Evolutionary conservation across 1,284 basidiomycete species (phyloP), one percentile per base, ranked within the genome.

Genomic region (Rhizoctonia solani): DNA sequence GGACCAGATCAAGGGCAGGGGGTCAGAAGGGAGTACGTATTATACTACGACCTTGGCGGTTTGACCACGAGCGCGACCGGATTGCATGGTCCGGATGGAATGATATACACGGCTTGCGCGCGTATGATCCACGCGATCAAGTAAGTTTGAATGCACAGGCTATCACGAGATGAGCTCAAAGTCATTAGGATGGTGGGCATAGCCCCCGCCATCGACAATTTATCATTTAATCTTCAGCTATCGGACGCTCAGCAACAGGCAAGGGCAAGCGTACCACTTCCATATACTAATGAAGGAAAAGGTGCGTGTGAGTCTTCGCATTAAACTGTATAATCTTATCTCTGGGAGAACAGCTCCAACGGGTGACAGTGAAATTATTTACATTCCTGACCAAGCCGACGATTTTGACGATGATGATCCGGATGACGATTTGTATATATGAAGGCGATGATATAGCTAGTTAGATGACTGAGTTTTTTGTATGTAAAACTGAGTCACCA

Each of bases 321-420:
- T 54, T 65, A 19, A 69, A 55, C 6, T 21, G 63, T 2, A 11
- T 50, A 34, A 27, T 16, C 72, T 30, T 74, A 78, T 13, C 82
- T 82, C 67, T 78, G 66, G 16, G 58, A 42, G 44, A 13, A 41
- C 66, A 70, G 27, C 25, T 53, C 37, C 29, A 50, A 42, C 67
- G 30, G 55, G 65, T 63, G 46, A 65, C 59, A 79, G 78, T 6
- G 78, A 79, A 14, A 87, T 87, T 39, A 75, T 83, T 63, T 94
- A 93, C 70, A 89, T 92, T 72, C 91, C 92, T 16, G 92, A 93
- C 74, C 92, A 90, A 19, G 92, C 89, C 34, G 92, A 94, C 73
- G 92, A 94, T 72, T 83, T 93, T 54, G 92, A 94, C 72, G 92
- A 93, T 66, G 92, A 94, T 65, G 92, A 94, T 79, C 92, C 92